Conservation (phyloP, 176 grass and related monocot species). For the Oryza rufipogon region DNA sequence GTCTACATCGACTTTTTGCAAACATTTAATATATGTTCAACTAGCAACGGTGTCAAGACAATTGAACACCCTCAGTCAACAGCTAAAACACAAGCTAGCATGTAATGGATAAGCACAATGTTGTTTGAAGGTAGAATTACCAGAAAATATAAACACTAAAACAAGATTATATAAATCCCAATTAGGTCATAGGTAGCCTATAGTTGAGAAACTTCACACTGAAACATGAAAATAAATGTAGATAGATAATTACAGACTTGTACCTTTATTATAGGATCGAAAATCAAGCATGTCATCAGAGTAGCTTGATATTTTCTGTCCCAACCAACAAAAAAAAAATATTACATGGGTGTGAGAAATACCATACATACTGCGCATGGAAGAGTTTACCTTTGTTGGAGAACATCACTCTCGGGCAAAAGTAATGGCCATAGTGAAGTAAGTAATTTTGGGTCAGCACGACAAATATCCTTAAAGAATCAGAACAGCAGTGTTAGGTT, state of each 20-base stretch:
- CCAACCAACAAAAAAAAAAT: slow-evolving; percentile 39
- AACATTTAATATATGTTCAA: slow-evolving; percentile 20
- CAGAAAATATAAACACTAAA: slow-evolving; percentile 7
- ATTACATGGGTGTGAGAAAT: slow-evolving; percentile 38
- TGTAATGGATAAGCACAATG: background rate
- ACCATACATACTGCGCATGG: background rate
- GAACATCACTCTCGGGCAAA: slow-evolving; percentile 90
- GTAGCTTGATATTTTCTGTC: slow-evolving; percentile 87
- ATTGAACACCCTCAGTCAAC: slow-evolving; percentile 2
- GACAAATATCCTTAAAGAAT: slow-evolving; percentile 78
- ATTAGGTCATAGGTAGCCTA: background rate
- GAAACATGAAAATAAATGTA: background rate
- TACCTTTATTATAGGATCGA: slow-evolving; percentile 93
- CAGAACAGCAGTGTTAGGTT: slow-evolving; percentile 33
- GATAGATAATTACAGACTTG: background rate
- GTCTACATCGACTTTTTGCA: slow-evolving; percentile 14
- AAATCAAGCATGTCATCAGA: slow-evolving; percentile 94
- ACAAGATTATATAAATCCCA: slow-evolving; percentile 1
- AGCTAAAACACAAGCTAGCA: background rate
- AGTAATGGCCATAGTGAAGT: slow-evolving; percentile 85
- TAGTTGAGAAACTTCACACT: slow-evolving; percentile 4
- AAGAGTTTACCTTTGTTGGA: slow-evolving; percentile 72
- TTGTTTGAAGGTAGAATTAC: slow-evolving; percentile 18
- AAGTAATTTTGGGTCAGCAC: slow-evolving; percentile 84
- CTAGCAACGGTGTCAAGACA: background rate